Evolutionary conservation across 2,329 filamentous ascomycete species (phyloP), one percentile per base, ranked within the genome.

Genomic region (Penicillium sp.): DNA sequence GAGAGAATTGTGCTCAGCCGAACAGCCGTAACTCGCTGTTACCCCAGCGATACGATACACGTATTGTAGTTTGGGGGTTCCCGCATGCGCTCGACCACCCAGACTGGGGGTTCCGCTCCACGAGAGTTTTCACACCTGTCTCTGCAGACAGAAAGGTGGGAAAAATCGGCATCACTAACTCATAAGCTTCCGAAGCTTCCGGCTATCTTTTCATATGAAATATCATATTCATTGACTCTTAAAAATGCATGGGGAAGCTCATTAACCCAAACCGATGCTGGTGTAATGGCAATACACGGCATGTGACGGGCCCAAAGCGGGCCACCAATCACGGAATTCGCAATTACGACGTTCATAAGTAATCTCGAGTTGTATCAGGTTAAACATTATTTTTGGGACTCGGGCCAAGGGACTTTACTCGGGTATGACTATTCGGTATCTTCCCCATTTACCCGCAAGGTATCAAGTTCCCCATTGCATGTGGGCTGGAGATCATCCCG

Each of bases 1-100:
- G 67, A 69, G 66, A 70, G 63, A 60, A 56, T 52, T 35, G 67
- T 68, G 72, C 72, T 71, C 71, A 71, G 72, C 69, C 68, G 68
- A 70, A 67, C 66, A 70, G 63, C 72, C 72, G 73, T 73, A 73
- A 73, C 64, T 48, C 72, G 71, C 70, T 65, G 59, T 72, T 69
- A 72, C 71, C 67, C 62, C 65, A 68, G 69, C 56, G 63, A 63
- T 63, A 65, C 65, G 51, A 55, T 71, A 73, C 68, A 14, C n/a
- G 44, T 52, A 52, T 52, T 50, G 21, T 22, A 19, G 27, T 44
- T 48, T 41, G 26, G 22, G 16, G 27, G 33, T 45, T 33, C 41
- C 50, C 50, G 50, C 29, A 53, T 53, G 50, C 50, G 48, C 48
- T 48, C 46, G 46, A 21, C 46, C 46, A 33, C 13, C 10, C 13